Base-by-base conservation (phyloP, 345 rosid species). In the Conringia planisiliqua region DNA sequence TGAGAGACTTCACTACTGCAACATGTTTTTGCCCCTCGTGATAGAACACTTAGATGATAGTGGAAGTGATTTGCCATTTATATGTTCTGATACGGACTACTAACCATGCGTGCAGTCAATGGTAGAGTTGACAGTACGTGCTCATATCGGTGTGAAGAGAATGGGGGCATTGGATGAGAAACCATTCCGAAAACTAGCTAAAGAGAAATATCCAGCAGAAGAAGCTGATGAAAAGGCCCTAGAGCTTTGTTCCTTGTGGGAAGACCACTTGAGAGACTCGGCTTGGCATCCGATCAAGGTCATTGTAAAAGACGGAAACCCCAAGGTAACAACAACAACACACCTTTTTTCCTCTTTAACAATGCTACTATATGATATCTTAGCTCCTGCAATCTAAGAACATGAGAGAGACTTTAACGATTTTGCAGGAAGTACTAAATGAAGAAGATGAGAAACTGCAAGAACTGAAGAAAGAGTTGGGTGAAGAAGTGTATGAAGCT, bases 371-470 rank as follows among this genome's bases (percentile, higher is more conserved):
- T 22, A 22, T 22, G 38, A 30, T 6, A 30, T 40, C 3, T 20
- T 3, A 62, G n/a, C 56, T 43, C 46, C 32, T 22, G 24, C 33
- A 57, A 38, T 66, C 6, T 11, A 26, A 58, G 9, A 47, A 35
- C 27, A 62, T 39, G 47, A 54, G 46, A 54, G 17, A 39, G 8
- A 27, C 33, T 14, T 5, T 27, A 38, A 39, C 7, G 20, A 8
- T 9, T 20, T 26, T 64, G 82, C 85, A 86, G 96, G 84, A 62
- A 13, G 66, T 83, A 8, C 68, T 90, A 9, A 65, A 84, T 6
- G 82, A 82, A 11, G 81, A 79, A 24, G 93, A 88, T 76, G 84
- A 86, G 73, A 88, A 74, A 78, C 52, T 90, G 72, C 73, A 39
- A 51, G 66, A 57, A 32, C 70, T 86, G 75, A 84, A 61, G 83